Base-by-base conservation (phyloP, 2,329 filamentous ascomycete species). In the Kalaharituber pfeilii region DNA sequence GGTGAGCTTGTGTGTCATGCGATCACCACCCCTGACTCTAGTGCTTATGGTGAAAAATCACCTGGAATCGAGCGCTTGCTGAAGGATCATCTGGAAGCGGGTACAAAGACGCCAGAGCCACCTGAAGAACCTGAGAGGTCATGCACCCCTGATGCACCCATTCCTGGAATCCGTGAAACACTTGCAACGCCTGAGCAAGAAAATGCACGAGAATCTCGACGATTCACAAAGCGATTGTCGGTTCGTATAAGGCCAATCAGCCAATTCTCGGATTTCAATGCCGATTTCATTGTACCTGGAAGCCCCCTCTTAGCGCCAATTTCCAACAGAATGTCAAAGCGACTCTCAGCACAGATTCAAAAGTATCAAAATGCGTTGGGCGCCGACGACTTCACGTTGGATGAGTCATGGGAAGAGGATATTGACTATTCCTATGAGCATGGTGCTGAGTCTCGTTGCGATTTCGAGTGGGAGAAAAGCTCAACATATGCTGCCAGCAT, bases 361-460 rank as follows among this genome's bases (percentile, higher is more conserved):
- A 22, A 20, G 49, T 13, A 57, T 55, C 24, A 53, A 33, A 13
- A 42, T 55, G 29, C n/a, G 53, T 15, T 47, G 30, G 11, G 55
- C 56, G 39, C 53, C 57, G 67, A n/a, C 61, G 65, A 22, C 67
- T 67, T 6, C 72, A 74, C 42, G 53, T 22, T 50, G 9, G 47
- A 50, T 24, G 60, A 79, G 49, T 67, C 70, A 60, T 83, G 80
- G 80, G 80, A 83, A 62, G 78, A 81, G 52, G 78, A 78, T 58
- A 82, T 83, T 57, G 80, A 83, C 63, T 83, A 81, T 66, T 81
- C 77, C 63, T 83, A 83, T 62, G 79, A 82, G 59, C 77, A 83
- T 61, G 79, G 79, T 59, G 78, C 74, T 11, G 80, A 82, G 65
- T 79, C 78, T 6, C 72, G 81, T 65, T 82, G 77, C 63, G 75